Conservation (phyloP, 306 rosid genomes). For the Boehmeria nivea region DNA sequence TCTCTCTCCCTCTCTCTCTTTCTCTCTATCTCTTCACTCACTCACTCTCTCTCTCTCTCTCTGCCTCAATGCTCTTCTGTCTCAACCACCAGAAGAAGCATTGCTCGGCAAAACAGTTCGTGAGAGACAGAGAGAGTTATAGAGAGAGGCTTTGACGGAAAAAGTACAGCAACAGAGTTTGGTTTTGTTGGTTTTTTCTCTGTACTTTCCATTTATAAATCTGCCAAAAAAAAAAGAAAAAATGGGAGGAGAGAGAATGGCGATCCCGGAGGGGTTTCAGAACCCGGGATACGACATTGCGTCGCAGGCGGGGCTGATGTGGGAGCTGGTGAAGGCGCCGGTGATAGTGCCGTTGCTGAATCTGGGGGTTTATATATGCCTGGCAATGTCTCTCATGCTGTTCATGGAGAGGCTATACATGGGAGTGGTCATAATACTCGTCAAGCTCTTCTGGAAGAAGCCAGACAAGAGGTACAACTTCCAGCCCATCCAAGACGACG, state of each 20-base stretch:
- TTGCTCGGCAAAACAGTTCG: conserved; percentile 23
- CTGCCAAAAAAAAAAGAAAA: conserved; percentile 18
- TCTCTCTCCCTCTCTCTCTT: conserved; percentile 13
- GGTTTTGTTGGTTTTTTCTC: not conserved
- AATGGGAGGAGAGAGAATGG: conserved; percentile 45
- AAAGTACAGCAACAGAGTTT: conserved; percentile 3
- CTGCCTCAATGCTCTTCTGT: conserved; percentile 39
- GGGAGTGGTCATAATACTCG: conserved; percentile 82
- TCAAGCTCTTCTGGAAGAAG: conserved; percentile 89
- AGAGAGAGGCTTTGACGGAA: not conserved
- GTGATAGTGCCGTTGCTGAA: conserved; percentile 78
- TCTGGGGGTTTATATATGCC: conserved; percentile 50
- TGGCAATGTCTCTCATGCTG: conserved; percentile 94
- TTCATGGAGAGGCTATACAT: conserved; percentile 80
- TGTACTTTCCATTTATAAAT: conserved; percentile 8
- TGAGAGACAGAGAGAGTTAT: conserved; percentile 3
- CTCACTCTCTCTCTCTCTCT: conserved; percentile 10
- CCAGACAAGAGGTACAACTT: conserved; percentile 73
- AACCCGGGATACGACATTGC: conserved; percentile 48
- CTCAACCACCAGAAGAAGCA: conserved; percentile 31
- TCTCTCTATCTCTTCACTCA: conserved; percentile 26
- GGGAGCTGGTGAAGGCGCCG: conserved; percentile 87
- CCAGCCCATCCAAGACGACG: conserved; percentile 64
- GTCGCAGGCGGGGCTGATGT: conserved; percentile 53
- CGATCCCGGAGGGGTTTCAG: conserved; percentile 55